Percentiles rank a stretch among this genome's conserved stretches.
These are phyloP conservation scores for Bruguiera hainesii DNA, from an alignment of 441 rosid species.

Conservation along the genomic window DNA sequence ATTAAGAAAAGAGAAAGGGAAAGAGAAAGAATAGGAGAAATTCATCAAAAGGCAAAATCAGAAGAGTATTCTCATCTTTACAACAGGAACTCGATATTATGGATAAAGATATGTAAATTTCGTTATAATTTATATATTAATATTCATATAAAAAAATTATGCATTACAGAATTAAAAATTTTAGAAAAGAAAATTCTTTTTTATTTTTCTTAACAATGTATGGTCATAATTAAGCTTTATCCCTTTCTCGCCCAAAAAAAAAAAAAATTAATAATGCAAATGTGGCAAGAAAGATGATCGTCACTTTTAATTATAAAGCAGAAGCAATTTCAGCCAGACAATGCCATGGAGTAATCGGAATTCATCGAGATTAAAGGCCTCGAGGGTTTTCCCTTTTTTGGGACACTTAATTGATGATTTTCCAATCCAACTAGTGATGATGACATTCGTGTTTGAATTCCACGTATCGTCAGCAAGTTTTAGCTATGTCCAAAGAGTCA, in stretches of 20 bases:
- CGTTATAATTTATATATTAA: too few species aligned
- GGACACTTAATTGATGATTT: slow-evolving; percentile 5
- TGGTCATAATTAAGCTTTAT: neutral
- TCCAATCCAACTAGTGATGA: slow-evolving; percentile 20
- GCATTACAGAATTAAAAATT: too few species aligned
- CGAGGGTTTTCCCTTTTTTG: neutral
- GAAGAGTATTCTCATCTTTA: too few species aligned
- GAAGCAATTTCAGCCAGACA: slow-evolving; percentile 35
- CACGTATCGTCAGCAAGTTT: neutral
- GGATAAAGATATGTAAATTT: too few species aligned
- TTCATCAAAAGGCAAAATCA: too few species aligned
- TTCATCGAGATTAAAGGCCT: slow-evolving; percentile 20
- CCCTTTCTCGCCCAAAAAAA: neutral
- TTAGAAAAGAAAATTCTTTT: too few species aligned
- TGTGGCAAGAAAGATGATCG: slow-evolving; percentile 36
- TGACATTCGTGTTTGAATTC: too few species aligned
- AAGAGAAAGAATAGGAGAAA: too few species aligned
- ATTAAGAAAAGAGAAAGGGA: too few species aligned
- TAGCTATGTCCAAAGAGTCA: slow-evolving; percentile 22
- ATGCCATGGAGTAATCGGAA: neutral
- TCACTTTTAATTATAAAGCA: slow-evolving; percentile 30
- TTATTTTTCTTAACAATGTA: too few species aligned
- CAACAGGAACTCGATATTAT: too few species aligned
- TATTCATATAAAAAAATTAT: too few species aligned
- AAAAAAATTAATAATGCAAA: slow-evolving; percentile 25